Evolutionary conservation across 345 rosid genomes (phyloP), one percentile per base, ranked within the genome.

Genomic region (Passiflora organensis): DNA sequence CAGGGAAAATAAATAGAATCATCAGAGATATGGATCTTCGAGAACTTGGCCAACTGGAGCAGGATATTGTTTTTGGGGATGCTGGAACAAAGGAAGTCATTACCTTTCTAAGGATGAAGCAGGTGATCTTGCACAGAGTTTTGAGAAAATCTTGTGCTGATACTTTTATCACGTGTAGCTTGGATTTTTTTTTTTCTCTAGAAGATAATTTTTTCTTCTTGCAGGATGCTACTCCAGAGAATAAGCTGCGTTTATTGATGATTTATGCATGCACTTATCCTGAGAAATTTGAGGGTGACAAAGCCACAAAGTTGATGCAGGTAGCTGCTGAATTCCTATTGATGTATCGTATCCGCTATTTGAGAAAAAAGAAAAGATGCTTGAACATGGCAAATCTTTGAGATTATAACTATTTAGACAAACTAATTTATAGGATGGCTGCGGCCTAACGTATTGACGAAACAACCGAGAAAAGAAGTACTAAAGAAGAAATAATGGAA

Each of bases 21-120:
- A 84, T 91, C 37, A 76, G 86, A 68, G 88, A 91, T 32, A 48
- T 57, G 23, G 84, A 86, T 25, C 89, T 91, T 61, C 76, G 95
- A 58, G 95, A 88, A 34, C 77, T 88, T 23, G 98, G 98, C 62
- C 93, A 91, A 76, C 79, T 88, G 59, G 98, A 91, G 70, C 96
- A 91, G 81, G 96, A 91, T 80, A 93, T 88, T 75, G 98, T 91
- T 50, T 91, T 91, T 60, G 98, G 98, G 43, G 96, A 91, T 77
- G 95, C 95, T 32, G 96, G 77, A 61, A 87, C 95, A 22, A 88
- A 84, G 58, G 98, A 91, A 37, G 95, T 91, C 59, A 87, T 91
- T 75, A 83, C 53, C 66, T 81, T 64, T 71, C 69, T 87, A 53
- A 85, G 98, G 74, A 76, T 78, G 46, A 79, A 74, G 43, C 81